Base-by-base conservation (phyloP, 768 basidiomycete genomes). In the Leucosporidium yakuticum region DNA sequence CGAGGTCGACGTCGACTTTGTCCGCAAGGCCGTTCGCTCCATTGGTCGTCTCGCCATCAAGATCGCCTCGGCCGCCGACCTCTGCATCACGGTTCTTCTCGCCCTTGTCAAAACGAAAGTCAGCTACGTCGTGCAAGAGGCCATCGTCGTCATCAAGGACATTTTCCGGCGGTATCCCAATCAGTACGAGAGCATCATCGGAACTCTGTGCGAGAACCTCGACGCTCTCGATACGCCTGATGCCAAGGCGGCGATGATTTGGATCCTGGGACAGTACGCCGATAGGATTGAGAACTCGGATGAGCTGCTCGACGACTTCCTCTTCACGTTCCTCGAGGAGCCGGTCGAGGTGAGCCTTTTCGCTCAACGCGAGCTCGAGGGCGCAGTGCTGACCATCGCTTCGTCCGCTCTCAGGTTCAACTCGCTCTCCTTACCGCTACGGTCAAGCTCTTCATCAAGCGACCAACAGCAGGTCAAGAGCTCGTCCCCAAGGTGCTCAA, bases 41-140 rank as follows among this genome's bases (percentile, higher is more conserved):
- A 95, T 99, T 70, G 96, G 96, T 12, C 88, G 95, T 27, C 81
- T 97, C n/a, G 94, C 96, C 21, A 98, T 98, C 84, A 98, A 98
- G 80, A 91, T 99, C 63, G 85, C 91, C 74, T 81, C 84, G 19
- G 90, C 92, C 17, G 87, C 95, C 36, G 91, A 98, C 78, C 84
- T 82, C 57, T 97, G 95, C 80, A 97, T 98, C 74, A 83, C 89
- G 73, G 87, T 88, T 0, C 81, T 99, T 53, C 85, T 99, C 50
- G 81, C 83, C 48, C 85, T 99, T 68, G 88, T 99, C 75, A 88
- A 91, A 73, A 95, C 90, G 36, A 92, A 96, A 78, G 90, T 98
- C 68, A 83, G 87, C 32, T 99, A 99, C 78, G 96, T 97, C 70
- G 91, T 96, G 8, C 96, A 98, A 80, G 96, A 99, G 78, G 90